Base-by-base conservation (phyloP, 1,139 yeast species). In the Taphrina wiesneri region DNA sequence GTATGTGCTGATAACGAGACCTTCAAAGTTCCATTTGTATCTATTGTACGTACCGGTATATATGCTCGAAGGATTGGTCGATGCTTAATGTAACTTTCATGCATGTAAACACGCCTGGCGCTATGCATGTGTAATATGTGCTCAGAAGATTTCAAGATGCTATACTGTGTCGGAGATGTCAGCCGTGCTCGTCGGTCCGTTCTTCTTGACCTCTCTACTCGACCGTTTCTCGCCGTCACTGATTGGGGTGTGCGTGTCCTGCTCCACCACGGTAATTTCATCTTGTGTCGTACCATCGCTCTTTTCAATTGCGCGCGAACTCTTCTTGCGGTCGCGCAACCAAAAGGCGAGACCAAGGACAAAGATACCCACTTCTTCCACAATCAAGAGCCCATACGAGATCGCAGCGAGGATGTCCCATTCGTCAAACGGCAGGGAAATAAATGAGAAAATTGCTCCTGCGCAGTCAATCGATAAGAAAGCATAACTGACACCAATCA, bases 401-500 rank as follows among this genome's bases (percentile, higher is more conserved):
- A 87, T 80, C 70, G 90, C 83, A 67, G 97, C 95, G 84, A 92
- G 82, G 43, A 86, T 76, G 74, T 91, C 97, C 77, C 88, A 76
- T 51, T 76, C 76, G 5, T 36, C 59, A 19, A 65, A 57, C 1
- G 65, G 65, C 87, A 60, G 84, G 81, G n/a, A 85, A 77, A 52
- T 87, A 80, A 75, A 91, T 83, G 69, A 87, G 78, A 74, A 89
- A 79, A 17, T 92, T 0, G 98, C 97, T 11, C 98, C 98, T 62
- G 82, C 71, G 7, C 89, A 82, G 75, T 92, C 98, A 74, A 91
- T 80, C n/a, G 79, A 72, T 67, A 92, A 78, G 71, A 92, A 92
- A n/a, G 86, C 72, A 74, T 92, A 90, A 74, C 90, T 90, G 72
- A 92, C 87, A 0, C 98, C 98, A 3, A 90, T 84, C 3, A 92